Percentiles rank a stretch among this genome's conserved stretches.
These are phyloP conservation scores for Beauveria bassiana DNA, from an alignment of 2,329 filamentous ascomycete genomes.

Conservation along the genomic window DNA sequence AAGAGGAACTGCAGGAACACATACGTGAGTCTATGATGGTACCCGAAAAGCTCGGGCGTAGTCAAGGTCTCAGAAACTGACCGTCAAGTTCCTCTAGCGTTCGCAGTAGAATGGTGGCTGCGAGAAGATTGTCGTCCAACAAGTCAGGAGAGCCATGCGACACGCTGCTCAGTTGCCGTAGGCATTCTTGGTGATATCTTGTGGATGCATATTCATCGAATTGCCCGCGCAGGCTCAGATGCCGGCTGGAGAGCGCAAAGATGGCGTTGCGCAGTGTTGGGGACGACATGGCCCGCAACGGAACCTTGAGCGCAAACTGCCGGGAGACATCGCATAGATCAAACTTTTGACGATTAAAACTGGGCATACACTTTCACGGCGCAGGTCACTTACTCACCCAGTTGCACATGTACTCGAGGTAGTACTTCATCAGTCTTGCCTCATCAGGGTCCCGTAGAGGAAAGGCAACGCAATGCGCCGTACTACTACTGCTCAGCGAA, in stretches of 20 bases:
- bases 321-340: not conserved
- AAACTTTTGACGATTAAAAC: not conserved
- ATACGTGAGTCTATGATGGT: not conserved
- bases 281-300: constrained; percentile 36
- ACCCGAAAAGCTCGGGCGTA: not conserved
- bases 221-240: constrained; percentile 35
- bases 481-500: not conserved
- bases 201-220: constrained; percentile 43
- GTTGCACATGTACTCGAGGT: not conserved
- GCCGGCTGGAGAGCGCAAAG: constrained; percentile 46
- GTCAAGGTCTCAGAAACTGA: not conserved
- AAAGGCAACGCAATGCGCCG: not conserved
- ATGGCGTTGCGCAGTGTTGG: constrained; percentile 49
- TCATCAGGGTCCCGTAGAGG: not conserved
- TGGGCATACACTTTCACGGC: too few species aligned
- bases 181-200: constrained; percentile 36
- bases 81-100: not conserved
- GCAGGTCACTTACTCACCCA: constrained; percentile 9
- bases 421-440: not conserved
- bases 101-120: not conserved
- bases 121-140: not conserved
- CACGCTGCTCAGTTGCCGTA: not conserved
- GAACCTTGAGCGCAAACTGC: not conserved
- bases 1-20: not conserved
- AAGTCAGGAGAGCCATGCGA: not conserved